These are phyloP conservation scores for Colletotrichum trifolii DNA, from an alignment of 2,329 filamentous ascomycete genomes.

Conservation along the genomic window DNA sequence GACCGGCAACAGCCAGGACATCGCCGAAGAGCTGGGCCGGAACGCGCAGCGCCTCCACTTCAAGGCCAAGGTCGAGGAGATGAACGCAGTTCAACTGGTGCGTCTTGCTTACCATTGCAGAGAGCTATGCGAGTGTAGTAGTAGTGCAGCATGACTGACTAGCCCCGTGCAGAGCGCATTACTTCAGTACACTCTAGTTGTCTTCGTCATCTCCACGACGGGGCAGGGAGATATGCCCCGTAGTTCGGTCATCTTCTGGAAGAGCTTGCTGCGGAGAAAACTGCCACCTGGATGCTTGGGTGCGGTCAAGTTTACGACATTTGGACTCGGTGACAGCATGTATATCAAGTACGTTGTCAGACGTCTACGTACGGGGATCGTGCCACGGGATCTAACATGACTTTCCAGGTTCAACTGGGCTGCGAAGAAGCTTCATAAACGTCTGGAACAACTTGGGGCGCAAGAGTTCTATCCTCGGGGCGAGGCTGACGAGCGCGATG, in stretches of 20 bases:
- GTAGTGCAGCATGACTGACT: not conserved
- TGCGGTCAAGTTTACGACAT: slow-evolving; percentile 80
- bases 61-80: slow-evolving; percentile 76
- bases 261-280: slow-evolving; percentile 80
- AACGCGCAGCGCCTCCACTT: slow-evolving; percentile 84
- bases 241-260: slow-evolving; percentile 88
- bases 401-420: slow-evolving; percentile 86
- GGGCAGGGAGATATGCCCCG: slow-evolving; percentile 93
- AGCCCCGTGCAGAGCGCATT: slow-evolving; percentile 57
- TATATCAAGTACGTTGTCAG: slow-evolving; percentile 78
- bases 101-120: slow-evolving; percentile 45
- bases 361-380: not conserved
- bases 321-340: slow-evolving; percentile 93
- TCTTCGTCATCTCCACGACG: slow-evolving; percentile 91
- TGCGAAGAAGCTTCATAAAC: slow-evolving; percentile 85
- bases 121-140: not conserved
- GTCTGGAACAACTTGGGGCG: slow-evolving; percentile 86
- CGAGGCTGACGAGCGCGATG: slow-evolving; percentile 93
- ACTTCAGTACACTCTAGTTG: slow-evolving; percentile 65
- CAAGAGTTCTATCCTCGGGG: slow-evolving; percentile 79
- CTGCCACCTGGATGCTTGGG: slow-evolving; percentile 77
- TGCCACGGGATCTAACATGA: not conserved
- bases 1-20: slow-evolving; percentile 92
- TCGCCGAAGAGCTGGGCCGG: slow-evolving; percentile 84
- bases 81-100: slow-evolving; percentile 82